Evolutionary conservation across 208 protist species (phyloP).

Genomic region (Eutreptiella sp.): DNA sequence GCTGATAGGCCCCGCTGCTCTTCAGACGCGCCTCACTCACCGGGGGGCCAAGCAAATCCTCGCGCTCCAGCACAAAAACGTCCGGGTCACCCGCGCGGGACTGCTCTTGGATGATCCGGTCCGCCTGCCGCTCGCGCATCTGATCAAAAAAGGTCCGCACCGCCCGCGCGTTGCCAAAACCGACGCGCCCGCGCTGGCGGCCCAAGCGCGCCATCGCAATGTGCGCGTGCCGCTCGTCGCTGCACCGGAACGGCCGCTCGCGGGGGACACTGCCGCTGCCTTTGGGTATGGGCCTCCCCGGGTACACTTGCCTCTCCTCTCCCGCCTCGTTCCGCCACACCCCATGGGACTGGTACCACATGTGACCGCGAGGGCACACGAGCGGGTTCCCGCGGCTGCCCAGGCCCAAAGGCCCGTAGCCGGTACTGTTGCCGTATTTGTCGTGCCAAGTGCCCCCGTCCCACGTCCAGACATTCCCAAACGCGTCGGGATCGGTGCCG

Average conservation of each 20-base stretch:
- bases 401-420: too few species aligned
- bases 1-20: constrained; percentile 1
- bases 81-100: background rate
- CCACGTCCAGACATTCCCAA: too few species aligned
- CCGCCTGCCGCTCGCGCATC: constrained; percentile 10
- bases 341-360: too few species aligned
- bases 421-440: too few species aligned
- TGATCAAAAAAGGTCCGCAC: constrained; percentile 9
- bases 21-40: background rate
- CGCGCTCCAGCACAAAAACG: background rate
- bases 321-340: too few species aligned
- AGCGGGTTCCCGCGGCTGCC: too few species aligned
- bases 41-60: too few species aligned
- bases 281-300: background rate
- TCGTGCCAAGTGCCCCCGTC: too few species aligned
- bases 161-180: constrained; percentile 24
- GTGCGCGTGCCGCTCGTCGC: constrained; percentile 7
- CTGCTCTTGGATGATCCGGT: background rate
- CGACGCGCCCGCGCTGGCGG: constrained; percentile 1
- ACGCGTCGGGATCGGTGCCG: too few species aligned
- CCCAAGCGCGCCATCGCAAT: constrained; percentile 5
- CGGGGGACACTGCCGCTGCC: background rate
- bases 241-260: constrained; percentile 1
- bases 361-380: too few species aligned
- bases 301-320: too few species aligned